Conservation (phyloP, 2,329 filamentous ascomycete genomes). For the Arthrobotrys entomopaga region DNA sequence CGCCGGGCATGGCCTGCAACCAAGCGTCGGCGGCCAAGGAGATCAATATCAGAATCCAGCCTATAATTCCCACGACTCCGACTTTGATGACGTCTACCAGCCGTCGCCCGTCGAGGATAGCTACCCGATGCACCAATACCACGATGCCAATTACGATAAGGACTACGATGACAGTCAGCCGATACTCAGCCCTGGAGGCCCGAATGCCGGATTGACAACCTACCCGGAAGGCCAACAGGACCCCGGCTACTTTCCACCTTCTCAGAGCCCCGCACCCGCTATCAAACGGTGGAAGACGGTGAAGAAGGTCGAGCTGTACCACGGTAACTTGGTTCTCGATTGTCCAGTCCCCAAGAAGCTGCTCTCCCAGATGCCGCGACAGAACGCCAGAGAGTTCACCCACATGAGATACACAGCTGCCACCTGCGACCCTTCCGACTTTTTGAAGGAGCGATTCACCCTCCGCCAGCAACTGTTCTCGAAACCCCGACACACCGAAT, state of each 20-base stretch:
- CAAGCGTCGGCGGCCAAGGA: conserved; percentile 67
- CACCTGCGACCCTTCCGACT: conserved; percentile 75
- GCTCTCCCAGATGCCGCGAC: conserved; percentile 80
- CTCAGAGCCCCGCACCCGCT: conserved; percentile 68
- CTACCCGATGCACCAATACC: conserved; percentile 68
- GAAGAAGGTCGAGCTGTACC: conserved; percentile 96
- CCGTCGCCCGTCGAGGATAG: conserved; percentile 71
- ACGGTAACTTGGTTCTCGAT: conserved; percentile 95
- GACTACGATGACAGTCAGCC: conserved; percentile 70
- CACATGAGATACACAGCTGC: conserved; percentile 72
- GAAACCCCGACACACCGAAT: conserved; percentile 74
- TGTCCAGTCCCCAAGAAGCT: conserved; percentile 92
- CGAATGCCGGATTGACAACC: conserved; percentile 23
- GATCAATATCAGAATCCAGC: conserved; percentile 75
- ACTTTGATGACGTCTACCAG: conserved; percentile 84
- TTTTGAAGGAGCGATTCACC: conserved; percentile 74
- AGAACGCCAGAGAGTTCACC: conserved; percentile 77
- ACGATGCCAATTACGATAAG: conserved; percentile 59
- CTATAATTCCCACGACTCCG: conserved; percentile 83
- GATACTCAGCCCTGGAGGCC: conserved; percentile 63
- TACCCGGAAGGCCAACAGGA: conserved; percentile 58
- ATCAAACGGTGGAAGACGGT: conserved; percentile 97
- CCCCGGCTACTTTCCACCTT: conserved; percentile 61
- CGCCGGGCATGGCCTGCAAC: conserved; percentile 68
- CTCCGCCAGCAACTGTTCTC: conserved; percentile 75